These are phyloP conservation scores for Hygrocybe coccinea DNA, from an alignment of 768 basidiomycete genomes.

Conservation along the genomic window DNA sequence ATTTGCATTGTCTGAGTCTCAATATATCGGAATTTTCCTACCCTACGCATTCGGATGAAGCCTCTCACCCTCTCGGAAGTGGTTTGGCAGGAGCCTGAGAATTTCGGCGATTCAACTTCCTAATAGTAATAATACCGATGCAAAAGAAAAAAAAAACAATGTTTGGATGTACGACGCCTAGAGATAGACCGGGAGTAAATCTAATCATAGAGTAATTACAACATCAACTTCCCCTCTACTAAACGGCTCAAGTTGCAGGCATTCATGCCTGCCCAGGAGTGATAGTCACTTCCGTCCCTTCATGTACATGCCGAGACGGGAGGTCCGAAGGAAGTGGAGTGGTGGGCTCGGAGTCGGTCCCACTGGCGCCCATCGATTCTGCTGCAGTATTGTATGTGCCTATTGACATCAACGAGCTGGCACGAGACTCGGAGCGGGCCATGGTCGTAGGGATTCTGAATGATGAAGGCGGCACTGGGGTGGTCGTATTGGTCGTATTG, in stretches of 20 bases:
- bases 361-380: conserved; percentile 1
- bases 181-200: background rate
- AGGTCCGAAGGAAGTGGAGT: background rate
- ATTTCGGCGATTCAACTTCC: no score
- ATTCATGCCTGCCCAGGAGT: background rate
- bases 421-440: conserved; percentile 3
- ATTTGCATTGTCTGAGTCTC: background rate
- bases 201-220: no score
- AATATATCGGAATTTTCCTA: background rate
- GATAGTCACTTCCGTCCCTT: conserved; percentile 8
- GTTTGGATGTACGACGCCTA: no score
- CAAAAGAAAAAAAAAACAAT: no score
- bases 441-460: conserved; percentile 3
- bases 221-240: background rate
- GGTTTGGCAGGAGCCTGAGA: no score
- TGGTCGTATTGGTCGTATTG: no score
- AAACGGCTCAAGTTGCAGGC: no score
- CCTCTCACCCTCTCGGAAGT: no score
- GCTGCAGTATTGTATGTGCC: conserved; percentile 10
- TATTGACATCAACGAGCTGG: conserved; percentile 8
- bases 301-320: background rate
- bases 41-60: no score
- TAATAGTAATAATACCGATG: no score
- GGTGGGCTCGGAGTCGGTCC: background rate
- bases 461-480: conserved; percentile 4